Evolutionary conservation across 2,329 filamentous ascomycete genomes (phyloP).

Genomic region (Colletotrichum eremochloae): DNA sequence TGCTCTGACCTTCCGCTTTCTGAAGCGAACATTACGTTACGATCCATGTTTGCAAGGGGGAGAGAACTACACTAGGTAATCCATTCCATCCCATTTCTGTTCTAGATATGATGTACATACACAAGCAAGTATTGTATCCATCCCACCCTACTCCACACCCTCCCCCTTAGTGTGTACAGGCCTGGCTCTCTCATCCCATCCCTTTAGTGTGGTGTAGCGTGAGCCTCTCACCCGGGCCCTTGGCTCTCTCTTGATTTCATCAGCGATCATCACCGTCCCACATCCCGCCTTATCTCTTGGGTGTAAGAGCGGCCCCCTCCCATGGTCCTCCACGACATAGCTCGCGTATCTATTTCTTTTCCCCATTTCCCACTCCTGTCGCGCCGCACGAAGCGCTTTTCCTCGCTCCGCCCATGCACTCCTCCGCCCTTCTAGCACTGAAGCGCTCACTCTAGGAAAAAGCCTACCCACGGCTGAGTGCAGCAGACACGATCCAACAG

Average conservation of each 20-base stretch:
- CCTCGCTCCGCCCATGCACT: not conserved
- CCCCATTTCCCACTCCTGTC: constrained; percentile 33
- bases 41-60: constrained; percentile 3
- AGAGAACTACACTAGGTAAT: not conserved
- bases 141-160: constrained; percentile 18
- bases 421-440: not conserved
- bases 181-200: not conserved
- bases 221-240: constrained; percentile 25
- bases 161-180: not conserved
- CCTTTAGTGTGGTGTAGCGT: not conserved
- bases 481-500: constrained; percentile 27
- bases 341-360: constrained; percentile 37
- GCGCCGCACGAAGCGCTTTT: not conserved
- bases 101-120: not conserved
- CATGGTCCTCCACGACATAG: constrained; percentile 28
- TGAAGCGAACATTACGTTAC: constrained; percentile 3
- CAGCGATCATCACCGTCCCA: constrained; percentile 38
- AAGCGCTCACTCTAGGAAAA: not conserved
- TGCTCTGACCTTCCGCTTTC: constrained; percentile 38
- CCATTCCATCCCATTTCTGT: constrained; percentile 8
- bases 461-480: not conserved
- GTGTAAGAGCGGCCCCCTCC: constrained; percentile 19
- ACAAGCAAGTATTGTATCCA: not conserved
- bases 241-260: constrained; percentile 37
- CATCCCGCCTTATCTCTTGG: constrained; percentile 34